Base-by-base conservation (phyloP, 331 rosid species). In the Spiraea crenata region DNA sequence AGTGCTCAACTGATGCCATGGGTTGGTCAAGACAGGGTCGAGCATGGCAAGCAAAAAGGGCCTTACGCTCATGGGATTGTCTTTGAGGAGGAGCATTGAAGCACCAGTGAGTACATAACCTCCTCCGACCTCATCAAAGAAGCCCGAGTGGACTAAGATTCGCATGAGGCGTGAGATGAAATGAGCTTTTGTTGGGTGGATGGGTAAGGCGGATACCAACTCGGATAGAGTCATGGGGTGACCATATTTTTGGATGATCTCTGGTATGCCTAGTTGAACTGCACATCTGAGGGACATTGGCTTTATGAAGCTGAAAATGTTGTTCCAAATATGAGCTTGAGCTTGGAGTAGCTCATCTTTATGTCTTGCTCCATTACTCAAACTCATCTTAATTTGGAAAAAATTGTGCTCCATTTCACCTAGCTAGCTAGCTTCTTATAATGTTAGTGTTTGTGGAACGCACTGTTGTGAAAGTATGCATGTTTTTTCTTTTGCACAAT, bases 221-320 rank as follows among this genome's bases (percentile, higher is more conserved):
- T 69, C 45, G 2, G 82, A 50, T 0, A 80, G 83, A 46, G 87
- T 52, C 46, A 84, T 75, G 12, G 87, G 74, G 34, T 80, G 19
- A 51, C 82, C 87, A 71, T 84, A 69, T 19, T 60, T 77, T 31
- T 77, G 72, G 58, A 86, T 84, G 37, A 37, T 25, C 16, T 84
- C 85, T 9, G 87, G 89, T 37, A 84, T 82, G 52, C 70, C 73
- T 2, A 84, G 64, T 2, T 87, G 74, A 17, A 84, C 15, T 0
- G 71, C 81, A 20, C 76, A 77, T 60, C 82, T 84, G 5, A 87
- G 81, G 7, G 82, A 82, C 89, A 80, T 77, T 7, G 85, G 74
- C 2, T 65, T 77, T 31, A 81, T 69, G 56, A 76, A 77, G 57
- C 41, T 74, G 13, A 79, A 62, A 1, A 69, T 49, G 20, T 81